Base-by-base conservation (phyloP, 768 basidiomycete genomes). In the Coprinopsis cinerea region DNA sequence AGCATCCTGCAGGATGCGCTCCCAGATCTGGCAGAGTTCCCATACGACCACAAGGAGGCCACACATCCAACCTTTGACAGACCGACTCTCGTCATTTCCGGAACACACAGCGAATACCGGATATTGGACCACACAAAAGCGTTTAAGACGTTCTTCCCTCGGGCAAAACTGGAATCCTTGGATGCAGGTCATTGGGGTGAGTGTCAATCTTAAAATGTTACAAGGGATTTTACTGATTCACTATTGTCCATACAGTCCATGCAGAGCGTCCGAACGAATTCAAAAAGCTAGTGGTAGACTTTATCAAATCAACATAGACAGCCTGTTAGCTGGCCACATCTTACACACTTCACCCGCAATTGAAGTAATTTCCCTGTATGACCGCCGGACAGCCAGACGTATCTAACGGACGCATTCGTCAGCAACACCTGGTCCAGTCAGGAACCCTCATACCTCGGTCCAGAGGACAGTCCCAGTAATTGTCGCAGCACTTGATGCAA, bases 151-250 rank as follows among this genome's bases (percentile, higher is more conserved):
- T 90, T 89, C 64, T 96, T 95, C 68, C 92, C 92, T 0, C 67
- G 74, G 30, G 77, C 80, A 71, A 60, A 56, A 9, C 58, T 94
- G 7, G 77, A 82, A 59, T 73, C 66, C 22, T 65, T 95, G 23
- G 83, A 91, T 51, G 70, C 92, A 0, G 82, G 84, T 1, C 93
- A 97, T 64, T 97, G 93, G 93, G 86, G 88, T 89, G 61, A 54
- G 81, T 0, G 35, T 51, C 2, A 14, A 23, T 9, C 28, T 15
- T 5, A 32, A 13, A 4, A 5, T 39, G 28, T 25, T 39, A n/a
- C 37, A 20, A 7, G 9, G 25, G 20, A 43, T 10, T 27, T 24
- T 14, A 18, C 32, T 41, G 17, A 28, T 49, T 48, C n/a, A n/a
- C n/a, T 49, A n/a, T 4, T 1, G 3, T 23, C 22, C 5, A 1